phyloP scores from a whole-genome alignment of 116 monocot species.

The Cymodocea nodosa region DNA sequence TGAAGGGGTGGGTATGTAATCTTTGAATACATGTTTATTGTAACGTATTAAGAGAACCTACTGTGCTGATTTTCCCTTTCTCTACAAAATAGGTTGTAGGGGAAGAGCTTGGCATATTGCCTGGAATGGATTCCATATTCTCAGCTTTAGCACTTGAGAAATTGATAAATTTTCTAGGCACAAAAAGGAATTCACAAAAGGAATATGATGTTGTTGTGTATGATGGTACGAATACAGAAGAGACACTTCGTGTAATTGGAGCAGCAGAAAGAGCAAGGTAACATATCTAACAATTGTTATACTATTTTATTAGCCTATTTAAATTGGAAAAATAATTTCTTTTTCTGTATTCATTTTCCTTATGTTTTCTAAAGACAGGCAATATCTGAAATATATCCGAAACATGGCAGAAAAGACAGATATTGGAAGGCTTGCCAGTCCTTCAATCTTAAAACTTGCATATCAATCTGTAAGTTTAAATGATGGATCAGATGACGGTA shows the following conservation, averaged over 20 bases:
- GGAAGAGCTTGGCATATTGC: constrained; percentile 90
- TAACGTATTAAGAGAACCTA: not conserved
- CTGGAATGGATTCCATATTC: constrained; percentile 93
- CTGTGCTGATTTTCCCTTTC: not conserved
- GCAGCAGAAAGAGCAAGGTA: constrained; percentile 74
- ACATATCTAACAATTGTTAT: not conserved
- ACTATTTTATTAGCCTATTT: not conserved
- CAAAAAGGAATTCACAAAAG: constrained; percentile 13
- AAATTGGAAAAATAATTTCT: not conserved
- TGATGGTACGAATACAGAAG: constrained; percentile 80
- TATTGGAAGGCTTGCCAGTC: constrained; percentile 74
- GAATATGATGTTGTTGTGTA: constrained; percentile 69
- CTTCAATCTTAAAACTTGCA: constrained; percentile 68
- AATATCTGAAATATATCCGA: constrained; percentile 65
- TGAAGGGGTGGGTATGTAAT: constrained; percentile 66
- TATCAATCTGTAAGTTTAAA: constrained; percentile 48
- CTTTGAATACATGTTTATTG: not conserved
- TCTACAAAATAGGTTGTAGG: constrained; percentile 59
- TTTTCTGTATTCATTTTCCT: not conserved
- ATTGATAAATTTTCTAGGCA: constrained; percentile 20
- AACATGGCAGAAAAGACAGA: constrained; percentile 88
- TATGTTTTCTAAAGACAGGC: constrained; percentile 22
- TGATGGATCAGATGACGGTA: constrained; percentile 46
- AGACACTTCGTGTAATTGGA: constrained; percentile 69
- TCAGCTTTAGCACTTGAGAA: constrained; percentile 45